phyloP scores from a whole-genome alignment of 345 rosid species.

The Acer negundo region DNA sequence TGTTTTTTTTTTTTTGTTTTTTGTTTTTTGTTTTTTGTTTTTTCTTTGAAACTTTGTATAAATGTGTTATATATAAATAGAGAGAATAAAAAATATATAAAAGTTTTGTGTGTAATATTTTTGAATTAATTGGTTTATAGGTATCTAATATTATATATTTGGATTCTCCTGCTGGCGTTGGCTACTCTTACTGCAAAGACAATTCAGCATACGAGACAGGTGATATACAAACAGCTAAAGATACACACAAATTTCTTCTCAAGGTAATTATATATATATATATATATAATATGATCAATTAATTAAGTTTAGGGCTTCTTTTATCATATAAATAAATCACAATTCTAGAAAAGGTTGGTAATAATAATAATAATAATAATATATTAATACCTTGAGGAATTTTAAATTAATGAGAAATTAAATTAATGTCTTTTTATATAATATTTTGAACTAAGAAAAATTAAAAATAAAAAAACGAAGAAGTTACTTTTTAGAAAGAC shows the following conservation, averaged over 20 bases:
- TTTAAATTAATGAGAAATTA: too few relatives aligned
- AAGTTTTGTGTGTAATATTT: neutral
- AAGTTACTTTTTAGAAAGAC: too few relatives aligned
- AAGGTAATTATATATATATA: slow-evolving; percentile 32
- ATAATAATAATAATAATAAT: neutral
- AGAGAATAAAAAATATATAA: too few relatives aligned
- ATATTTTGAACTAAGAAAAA: too few relatives aligned
- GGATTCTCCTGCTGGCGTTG: slow-evolving; percentile 66
- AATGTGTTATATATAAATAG: too few relatives aligned
- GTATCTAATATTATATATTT: slow-evolving; percentile 58
- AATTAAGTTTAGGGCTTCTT: neutral
- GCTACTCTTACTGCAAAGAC: slow-evolving; percentile 48
- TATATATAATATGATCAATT: too few relatives aligned
- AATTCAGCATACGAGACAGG: slow-evolving; percentile 34
- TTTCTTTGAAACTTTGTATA: too few relatives aligned
- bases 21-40: too few relatives aligned
- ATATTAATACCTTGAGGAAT: too few relatives aligned
- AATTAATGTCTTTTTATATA: too few relatives aligned
- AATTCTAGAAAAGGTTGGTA: neutral
- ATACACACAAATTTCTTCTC: slow-evolving; percentile 52
- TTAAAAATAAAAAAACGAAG: too few relatives aligned
- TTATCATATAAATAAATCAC: neutral
- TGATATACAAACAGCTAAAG: slow-evolving; percentile 47
- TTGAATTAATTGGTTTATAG: slow-evolving; percentile 23
- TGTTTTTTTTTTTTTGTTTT: too few relatives aligned